A percentile compares a stretch with the other conserved stretches of the same genome.
These are phyloP conservation scores for Glarea lozoyensis DNA, from an alignment of 495 filamentous ascomycete genomes.

Conservation along the genomic window DNA sequence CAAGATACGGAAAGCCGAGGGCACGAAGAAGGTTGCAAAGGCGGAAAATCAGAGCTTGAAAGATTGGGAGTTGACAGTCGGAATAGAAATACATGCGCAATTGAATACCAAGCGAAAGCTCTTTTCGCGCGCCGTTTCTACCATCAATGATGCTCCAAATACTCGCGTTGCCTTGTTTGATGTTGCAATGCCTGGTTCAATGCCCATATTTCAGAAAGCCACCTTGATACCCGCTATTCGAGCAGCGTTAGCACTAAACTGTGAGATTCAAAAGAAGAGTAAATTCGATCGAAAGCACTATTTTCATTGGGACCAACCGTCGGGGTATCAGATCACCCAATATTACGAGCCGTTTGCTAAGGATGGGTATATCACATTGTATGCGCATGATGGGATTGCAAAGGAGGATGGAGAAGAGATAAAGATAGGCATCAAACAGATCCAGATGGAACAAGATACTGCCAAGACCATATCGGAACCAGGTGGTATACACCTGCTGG, in stretches of 20 bases:
- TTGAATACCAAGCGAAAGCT: conserved; percentile 79
- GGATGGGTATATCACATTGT: conserved; percentile 62
- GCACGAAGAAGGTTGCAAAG: conserved; percentile 27
- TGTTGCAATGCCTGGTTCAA: conserved; percentile 77
- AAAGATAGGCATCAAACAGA: conserved; percentile 74
- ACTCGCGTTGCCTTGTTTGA: conserved; percentile 84
- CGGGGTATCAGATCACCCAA: conserved; percentile 96
- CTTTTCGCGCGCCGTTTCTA: conserved; percentile 71
- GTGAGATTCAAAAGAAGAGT: conserved; percentile 63
- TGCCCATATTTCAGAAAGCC: conserved; percentile 76
- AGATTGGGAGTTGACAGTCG: conserved; percentile 85
- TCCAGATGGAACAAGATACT: conserved; percentile 97
- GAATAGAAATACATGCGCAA: conserved; percentile 96
- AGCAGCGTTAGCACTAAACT: conserved; percentile 77
- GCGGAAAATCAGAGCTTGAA: conserved; percentile 40
- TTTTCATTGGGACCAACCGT: conserved; percentile 95
- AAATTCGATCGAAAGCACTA: conserved; percentile 96
- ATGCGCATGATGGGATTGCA: conserved; percentile 70
- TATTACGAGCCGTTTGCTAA: conserved; percentile 84
- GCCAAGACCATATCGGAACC: conserved; percentile 82
- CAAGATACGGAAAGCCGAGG: conserved; percentile 35
- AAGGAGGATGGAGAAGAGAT: conserved; percentile 56
- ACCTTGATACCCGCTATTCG: conserved; percentile 83
- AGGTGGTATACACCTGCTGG: conserved; percentile 65
- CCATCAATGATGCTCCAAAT: conserved; percentile 64